Base-by-base conservation (phyloP, 2,329 filamentous ascomycete genomes). In the Cercospora sesami region DNA sequence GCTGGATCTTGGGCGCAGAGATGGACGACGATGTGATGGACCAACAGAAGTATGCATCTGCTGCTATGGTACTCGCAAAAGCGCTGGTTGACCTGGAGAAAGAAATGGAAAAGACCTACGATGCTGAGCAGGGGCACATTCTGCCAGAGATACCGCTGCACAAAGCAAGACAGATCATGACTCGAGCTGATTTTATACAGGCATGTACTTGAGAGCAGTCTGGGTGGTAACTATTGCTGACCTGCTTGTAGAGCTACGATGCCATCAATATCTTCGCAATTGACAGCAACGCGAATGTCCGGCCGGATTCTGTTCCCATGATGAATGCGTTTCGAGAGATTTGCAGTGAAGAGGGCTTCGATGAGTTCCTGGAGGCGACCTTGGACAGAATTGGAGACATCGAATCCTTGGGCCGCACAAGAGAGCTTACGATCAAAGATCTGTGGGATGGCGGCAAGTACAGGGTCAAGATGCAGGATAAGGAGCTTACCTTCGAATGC, bases 21-120 rank as follows among this genome's bases (percentile, higher is more conserved):
- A 93, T 91, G 90, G 95, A 98, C 74, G 95, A 98, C 80, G 95
- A 99, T 77, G 95, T 97, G 73, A 98, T 98, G 90, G 93, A 97
- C 76, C 92, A 97, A 79, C 93, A 98, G 78, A 97, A 98, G 79
- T 97, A 93, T 84, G 92, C 94, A 57, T 92, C 93, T 12, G 94
- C 93, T 12, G 93, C 95, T 42, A 97, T 98, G 91, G 91, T 96
- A 23, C 86, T 99, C 2, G 95, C 94, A 21, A 91, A 91, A 73
- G 93, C 93, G 1, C 87, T 99, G 6, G 93, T 98, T n/a, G 91
- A 96, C 68, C 87, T 87, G 73, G 92, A 94, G 77, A 83, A 88
- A 81, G 84, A 87, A n/a, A 83, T 83, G 79, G 83, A 83, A 16
- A 78, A 77, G 63, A 89, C 81, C 7, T 94, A 93, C 76, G 86